Base-by-base conservation (phyloP, 768 basidiomycete genomes). In the Lactifluus volemus region DNA sequence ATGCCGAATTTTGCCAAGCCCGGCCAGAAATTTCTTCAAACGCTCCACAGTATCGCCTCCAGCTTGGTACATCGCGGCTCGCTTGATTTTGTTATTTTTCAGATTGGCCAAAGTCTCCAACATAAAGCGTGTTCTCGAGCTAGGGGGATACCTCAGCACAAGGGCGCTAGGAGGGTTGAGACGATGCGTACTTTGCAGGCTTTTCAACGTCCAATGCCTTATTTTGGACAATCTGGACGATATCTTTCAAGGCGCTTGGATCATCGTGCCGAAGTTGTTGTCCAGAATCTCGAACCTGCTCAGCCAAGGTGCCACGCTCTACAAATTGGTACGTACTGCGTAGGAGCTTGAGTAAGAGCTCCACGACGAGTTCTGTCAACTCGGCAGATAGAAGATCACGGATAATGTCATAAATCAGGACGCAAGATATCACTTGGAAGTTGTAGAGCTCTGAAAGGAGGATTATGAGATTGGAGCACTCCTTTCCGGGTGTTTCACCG, bases 121-220 rank as follows among this genome's bases (percentile, higher is more conserved):
- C 95, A 98, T 97, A 75, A 98, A 98, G 17, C 84, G 83, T 11
- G 92, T 88, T 47, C 97, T 88, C 5, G 94, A 93, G 71, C 92
- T 97, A 65, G 12, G 64, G 17, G 19, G 34, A 17, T 47, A 30
- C 48, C 36, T 56, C 49, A 60, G n/a, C 36, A 11, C 30, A 4
- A 49, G 47, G 39, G 34, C 42, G 11, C 19, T 5, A 14, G 34
- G 9, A 8, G 45, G 44, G 32, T 25, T 32, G 2, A 25, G 36
- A 41, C 10, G 15, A 55, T 58, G n/a, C 68, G 7, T 66, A 88
- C 87, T 81, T 87, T 62, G 85, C 61, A 30, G 71, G 68, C 6
- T 74, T 74, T 5, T 81, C 78, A 49, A 81, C 76, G 10, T 73
- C 77, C 2, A 81, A 76, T 15, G 88, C 77, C 68, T 88, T 89